phyloP scores from a whole-genome alignment of 2,329 filamentous ascomycete species.

The Dryadomyces sulphureus region DNA sequence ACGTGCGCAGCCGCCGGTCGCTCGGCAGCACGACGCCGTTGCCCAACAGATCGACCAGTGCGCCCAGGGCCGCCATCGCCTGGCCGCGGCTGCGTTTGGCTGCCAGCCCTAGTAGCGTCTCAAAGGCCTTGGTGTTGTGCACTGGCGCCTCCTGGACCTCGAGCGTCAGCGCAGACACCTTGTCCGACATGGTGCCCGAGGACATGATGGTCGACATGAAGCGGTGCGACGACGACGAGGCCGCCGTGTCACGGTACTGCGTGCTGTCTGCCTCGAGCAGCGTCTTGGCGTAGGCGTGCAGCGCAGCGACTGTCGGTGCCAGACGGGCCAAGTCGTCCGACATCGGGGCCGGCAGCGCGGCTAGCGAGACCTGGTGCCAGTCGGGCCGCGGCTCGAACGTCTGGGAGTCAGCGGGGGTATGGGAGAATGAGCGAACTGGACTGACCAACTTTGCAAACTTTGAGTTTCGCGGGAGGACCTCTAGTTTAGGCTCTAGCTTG shows the following conservation, averaged over 20 bases:
- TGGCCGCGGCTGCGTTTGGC: conserved; percentile 88
- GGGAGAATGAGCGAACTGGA: conserved; percentile 8
- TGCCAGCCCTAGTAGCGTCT: conserved; percentile 68
- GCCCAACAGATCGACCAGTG: conserved; percentile 85
- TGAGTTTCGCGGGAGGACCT: conserved; percentile 8
- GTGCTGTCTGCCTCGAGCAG: conserved; percentile 67
- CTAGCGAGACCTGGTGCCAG: conserved; percentile 35
- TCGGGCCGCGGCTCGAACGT: conserved; percentile 42
- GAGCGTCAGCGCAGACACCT: conserved; percentile 86
- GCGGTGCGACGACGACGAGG: conserved; percentile 77
- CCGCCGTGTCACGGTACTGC: conserved; percentile 57
- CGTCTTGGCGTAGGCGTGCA: conserved; percentile 56
- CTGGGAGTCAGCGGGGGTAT: conserved; percentile 17
- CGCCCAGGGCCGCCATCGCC: conserved; percentile 81
- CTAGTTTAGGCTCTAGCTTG: conserved; percentile 16
- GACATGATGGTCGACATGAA: conserved; percentile 97
- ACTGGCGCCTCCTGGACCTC: conserved; percentile 92
- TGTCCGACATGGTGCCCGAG: conserved; percentile 90
- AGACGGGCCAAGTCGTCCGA: conserved; percentile 31
- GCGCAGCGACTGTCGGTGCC: conserved; percentile 27
- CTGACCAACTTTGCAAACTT: conserved; percentile 24
- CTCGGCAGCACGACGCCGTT: conserved; percentile 73
- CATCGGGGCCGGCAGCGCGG: conserved; percentile 25
- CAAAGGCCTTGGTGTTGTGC: conserved; percentile 81
- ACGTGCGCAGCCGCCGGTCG: conserved; percentile 66